phyloP scores from a whole-genome alignment of 495 filamentous ascomycete genomes.

The Aspergillus homomorphus region DNA sequence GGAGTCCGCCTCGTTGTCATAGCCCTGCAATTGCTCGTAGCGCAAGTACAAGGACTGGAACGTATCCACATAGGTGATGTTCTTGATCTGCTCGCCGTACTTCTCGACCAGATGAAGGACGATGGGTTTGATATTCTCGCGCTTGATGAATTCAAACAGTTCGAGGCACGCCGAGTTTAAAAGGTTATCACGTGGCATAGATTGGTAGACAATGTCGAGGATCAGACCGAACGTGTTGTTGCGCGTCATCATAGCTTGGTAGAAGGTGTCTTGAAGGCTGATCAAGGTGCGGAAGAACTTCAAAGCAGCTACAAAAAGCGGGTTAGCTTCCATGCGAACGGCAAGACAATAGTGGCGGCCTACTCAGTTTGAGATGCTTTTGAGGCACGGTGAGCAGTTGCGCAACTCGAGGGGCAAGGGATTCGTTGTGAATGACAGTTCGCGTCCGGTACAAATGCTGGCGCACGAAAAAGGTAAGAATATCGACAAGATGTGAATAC shows the following conservation, averaged over 20 bases:
- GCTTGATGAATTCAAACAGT: constrained; percentile 87
- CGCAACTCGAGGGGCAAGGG: constrained; percentile 73
- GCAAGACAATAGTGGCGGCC: constrained; percentile 27
- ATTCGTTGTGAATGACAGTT: constrained; percentile 79
- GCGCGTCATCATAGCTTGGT: constrained; percentile 80
- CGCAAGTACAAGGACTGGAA: constrained; percentile 71
- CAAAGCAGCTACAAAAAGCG: constrained; percentile 61
- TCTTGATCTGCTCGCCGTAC: constrained; percentile 75
- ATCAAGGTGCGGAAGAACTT: constrained; percentile 93
- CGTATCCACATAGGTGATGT: constrained; percentile 81
- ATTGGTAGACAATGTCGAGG: constrained; percentile 80
- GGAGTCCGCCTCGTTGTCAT: constrained; percentile 56
- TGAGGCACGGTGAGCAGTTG: constrained; percentile 82
- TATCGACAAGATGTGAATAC: constrained; percentile 88
- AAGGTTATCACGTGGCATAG: constrained; percentile 94
- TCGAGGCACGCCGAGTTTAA: constrained; percentile 95
- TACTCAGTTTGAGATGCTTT: constrained; percentile 90
- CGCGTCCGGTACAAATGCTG: constrained; percentile 84
- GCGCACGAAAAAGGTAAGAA: constrained; percentile 90
- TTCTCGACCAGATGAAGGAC: constrained; percentile 85
- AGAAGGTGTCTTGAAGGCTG: constrained; percentile 86
- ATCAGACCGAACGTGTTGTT: constrained; percentile 84
- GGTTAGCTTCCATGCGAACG: constrained; percentile 8
- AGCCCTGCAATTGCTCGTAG: constrained; percentile 80
- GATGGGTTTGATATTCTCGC: constrained; percentile 77